Conservation (phyloP, 1,284 basidiomycete species). For the Microbotryum silenes-acaulis region DNA sequence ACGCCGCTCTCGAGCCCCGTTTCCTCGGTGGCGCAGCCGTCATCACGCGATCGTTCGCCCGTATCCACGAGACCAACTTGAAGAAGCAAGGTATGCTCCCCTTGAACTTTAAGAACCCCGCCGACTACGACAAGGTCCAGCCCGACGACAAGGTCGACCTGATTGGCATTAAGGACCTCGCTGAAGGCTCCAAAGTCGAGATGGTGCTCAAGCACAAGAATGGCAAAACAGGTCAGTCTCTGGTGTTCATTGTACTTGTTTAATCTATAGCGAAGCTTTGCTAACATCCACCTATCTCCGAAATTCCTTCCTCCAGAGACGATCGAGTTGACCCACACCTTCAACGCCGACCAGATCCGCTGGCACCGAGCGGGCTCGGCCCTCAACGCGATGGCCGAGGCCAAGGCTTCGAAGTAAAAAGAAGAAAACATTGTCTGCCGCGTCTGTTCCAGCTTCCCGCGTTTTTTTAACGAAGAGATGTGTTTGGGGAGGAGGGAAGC, state of each 20-base stretch:
- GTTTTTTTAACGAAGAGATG: too few species aligned
- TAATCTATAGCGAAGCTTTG: not conserved
- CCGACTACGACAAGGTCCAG: constrained; percentile 81
- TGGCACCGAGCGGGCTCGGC: constrained; percentile 28
- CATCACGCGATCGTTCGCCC: constrained; percentile 88
- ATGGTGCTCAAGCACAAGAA: constrained; percentile 72
- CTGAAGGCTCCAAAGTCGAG: constrained; percentile 79
- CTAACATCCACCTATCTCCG: not conserved
- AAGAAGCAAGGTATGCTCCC: constrained; percentile 69
- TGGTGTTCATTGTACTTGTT: not conserved
- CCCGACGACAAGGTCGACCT: constrained; percentile 73
- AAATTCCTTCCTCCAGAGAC: constrained; percentile 17
- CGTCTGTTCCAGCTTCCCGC: too few species aligned
- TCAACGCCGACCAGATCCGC: constrained; percentile 32
- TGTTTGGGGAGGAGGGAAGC: too few species aligned
- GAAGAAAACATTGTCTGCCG: too few species aligned
- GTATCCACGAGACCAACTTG: constrained; percentile 94
- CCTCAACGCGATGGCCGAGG: constrained; percentile 21
- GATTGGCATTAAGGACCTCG: constrained; percentile 70
- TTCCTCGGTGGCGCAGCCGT: constrained; percentile 93
- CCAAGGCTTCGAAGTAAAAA: too few species aligned
- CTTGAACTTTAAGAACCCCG: constrained; percentile 69
- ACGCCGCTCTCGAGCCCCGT: constrained; percentile 94
- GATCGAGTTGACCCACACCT: constrained; percentile 33
- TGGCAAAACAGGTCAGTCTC: constrained; percentile 45